Evolutionary conservation across 306 rosid genomes (phyloP).

Genomic region (Fragaria nilgerrensis): DNA sequence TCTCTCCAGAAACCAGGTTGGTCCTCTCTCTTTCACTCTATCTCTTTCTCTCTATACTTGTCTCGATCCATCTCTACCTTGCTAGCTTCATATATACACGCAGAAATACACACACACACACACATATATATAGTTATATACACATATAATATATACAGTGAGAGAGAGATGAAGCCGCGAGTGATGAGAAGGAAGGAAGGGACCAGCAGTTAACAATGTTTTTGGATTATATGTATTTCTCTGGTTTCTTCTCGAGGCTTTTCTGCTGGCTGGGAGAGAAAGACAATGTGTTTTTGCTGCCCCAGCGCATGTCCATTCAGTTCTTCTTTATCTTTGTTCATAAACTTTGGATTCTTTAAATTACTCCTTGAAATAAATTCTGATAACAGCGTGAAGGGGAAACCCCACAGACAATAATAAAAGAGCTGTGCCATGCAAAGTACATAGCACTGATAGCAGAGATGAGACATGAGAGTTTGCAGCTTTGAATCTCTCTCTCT

Average conservation of each 20-base stretch:
- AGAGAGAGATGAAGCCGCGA: background rate
- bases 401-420: slow-evolving; percentile 30
- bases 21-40: slow-evolving; percentile 14
- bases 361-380: slow-evolving; percentile 43
- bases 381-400: slow-evolving; percentile 19
- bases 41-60: background rate
- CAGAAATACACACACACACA: background rate
- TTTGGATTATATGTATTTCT: slow-evolving; percentile 28
- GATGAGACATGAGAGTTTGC: slow-evolving; percentile 45
- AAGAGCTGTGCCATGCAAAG: slow-evolving; percentile 36
- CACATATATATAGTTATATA: background rate
- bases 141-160: background rate
- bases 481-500: slow-evolving; percentile 39
- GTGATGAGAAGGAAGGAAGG: slow-evolving; percentile 23
- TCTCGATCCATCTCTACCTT: background rate
- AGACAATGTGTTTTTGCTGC: slow-evolving; percentile 31
- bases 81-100: background rate
- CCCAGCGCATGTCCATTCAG: background rate
- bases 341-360: slow-evolving; percentile 33
- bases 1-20: slow-evolving; percentile 88
- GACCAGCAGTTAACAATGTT: slow-evolving; percentile 50
- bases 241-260: slow-evolving; percentile 13
- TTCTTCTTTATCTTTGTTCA: background rate
- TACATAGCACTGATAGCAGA: slow-evolving; percentile 28
- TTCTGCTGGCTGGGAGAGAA: slow-evolving; percentile 27